Base-by-base conservation (phyloP, 2,329 filamentous ascomycete species). In the Chrysoporthe deuterocubensis region DNA sequence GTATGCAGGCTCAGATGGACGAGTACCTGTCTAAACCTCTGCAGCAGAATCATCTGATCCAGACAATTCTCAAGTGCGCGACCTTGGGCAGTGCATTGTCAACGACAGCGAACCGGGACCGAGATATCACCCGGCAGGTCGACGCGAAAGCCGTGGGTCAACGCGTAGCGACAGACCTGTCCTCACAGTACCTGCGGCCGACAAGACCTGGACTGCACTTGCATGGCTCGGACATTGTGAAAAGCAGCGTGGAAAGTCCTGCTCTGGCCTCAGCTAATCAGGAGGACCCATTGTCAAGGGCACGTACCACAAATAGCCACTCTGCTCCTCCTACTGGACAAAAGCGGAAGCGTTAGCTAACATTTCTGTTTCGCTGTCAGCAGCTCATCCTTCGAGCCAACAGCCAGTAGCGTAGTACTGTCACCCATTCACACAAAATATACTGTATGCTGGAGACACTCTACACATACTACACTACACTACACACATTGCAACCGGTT, bases 1-100 rank as follows among this genome's bases (percentile, higher is more conserved):
- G 96, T 79, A 96, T 99, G 70, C 93, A 97, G 78, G 96, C 95
- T 11, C 94, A 98, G 82, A 99, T 99, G 96, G 96, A 99, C 78
- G 96, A 99, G 79, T 99, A 99, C 77, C 84, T 99, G 54, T 97
- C 95, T 21, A 99, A 99, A 78, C 95, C 95, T 37, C 84, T 98
- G 70, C 96, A 97, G 79, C 95, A 97, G 77, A 97, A 97, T 78
- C 93, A 97, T 78, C 90, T 98, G 75, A 97, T 98, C 75, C 95
- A 98, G 81, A 97, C 94, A 0, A 98, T 99, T 69, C 87, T 98
- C 71, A 97, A 97, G 79, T 98, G 95, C 77, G 95, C 94, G 14
- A 97, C 96, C 4, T 89, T 98, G 44, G 94, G 95, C 67, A 91
- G 93, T 58, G 90, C 91, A 62, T 84, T 96, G 64, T 92, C 96